Evolutionary conservation across 1,139 yeast genomes (phyloP), one percentile per base, ranked within the genome.

Genomic region (Scheffersomyces titani): DNA sequence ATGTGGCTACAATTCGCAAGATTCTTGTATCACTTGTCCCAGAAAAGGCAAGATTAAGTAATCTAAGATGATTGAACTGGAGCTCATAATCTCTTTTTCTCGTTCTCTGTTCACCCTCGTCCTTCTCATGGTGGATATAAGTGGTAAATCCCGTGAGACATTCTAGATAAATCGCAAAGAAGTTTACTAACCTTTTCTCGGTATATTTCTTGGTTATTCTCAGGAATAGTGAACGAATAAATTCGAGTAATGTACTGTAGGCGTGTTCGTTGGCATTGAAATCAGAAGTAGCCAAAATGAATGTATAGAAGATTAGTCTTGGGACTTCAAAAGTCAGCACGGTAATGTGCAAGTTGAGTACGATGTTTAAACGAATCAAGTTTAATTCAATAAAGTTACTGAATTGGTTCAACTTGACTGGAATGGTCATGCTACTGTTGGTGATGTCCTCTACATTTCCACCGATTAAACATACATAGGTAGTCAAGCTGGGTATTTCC

Each of bases 371-470:
- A 20, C 64, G 47, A 19, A 52, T 44, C 18, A 63, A 36, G 50
- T 59, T 55, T 7, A 61, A 45, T 19, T 47, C 49, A 44, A 50
- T 51, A 46, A 59, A 55, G 50, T 57, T 57, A 20, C 61, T 55
- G 49, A 56, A 58, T 50, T 63, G 66, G 36, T 46, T 46, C 46
- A 62, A 54, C 46, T 63, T 63, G 46, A 62, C 22, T 6, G 61
- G 59, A 22, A 59, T 47, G 3, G 22, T 19, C n/a, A 46, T 30
- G 40, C 4, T 30, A 30, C 40, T 30, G 40, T 30, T 30, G 16
- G 3, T 30, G 16, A 30, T 16, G 40, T 30, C 40, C 13, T 30
- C 40, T 2, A 30, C 40, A 30, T 11, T 30, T 30, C 40, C 40
- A 30, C 40, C 40, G 16, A 30, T 30, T 30, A 30, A 11, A 30